These are phyloP conservation scores for Debaryomyces maramus DNA, from an alignment of 805 yeast species.

Conservation along the genomic window DNA sequence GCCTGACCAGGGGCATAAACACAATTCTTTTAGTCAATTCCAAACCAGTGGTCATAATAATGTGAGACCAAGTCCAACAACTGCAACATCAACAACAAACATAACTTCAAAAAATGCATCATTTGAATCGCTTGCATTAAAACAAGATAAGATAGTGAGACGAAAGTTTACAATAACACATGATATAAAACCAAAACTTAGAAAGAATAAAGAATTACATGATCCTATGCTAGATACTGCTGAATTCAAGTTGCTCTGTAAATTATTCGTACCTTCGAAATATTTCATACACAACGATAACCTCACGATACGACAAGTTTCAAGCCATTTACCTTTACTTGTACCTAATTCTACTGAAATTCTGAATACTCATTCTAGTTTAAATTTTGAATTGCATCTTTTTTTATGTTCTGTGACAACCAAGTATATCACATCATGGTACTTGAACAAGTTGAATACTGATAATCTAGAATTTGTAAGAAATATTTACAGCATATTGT, in stretches of 20 bases:
- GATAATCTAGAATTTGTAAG: constrained; percentile 30
- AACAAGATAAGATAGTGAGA: constrained; percentile 5
- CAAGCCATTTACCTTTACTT: constrained; percentile 28
- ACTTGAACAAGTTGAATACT: constrained; percentile 28
- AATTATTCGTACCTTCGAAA: constrained; percentile 35
- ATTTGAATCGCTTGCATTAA: constrained; percentile 1
- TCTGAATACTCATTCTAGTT: constrained; percentile 11
- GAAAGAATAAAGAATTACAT: constrained; percentile 12
- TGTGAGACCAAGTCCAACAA: background rate
- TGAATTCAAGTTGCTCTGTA: constrained; percentile 33
- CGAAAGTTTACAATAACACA: constrained; percentile 9
- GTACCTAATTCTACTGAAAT: constrained; percentile 18
- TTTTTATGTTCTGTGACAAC: constrained; percentile 32
- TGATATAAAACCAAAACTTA: constrained; percentile 9
- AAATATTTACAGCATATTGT: constrained; percentile 24
- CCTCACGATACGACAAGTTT: constrained; percentile 25
- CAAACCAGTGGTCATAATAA: too few relatives aligned
- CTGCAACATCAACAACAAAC: background rate
- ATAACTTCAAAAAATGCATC: background rate
- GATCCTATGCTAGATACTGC: constrained; percentile 24
- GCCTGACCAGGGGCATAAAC: too few relatives aligned
- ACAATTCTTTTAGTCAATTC: too few relatives aligned
- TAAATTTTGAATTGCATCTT: constrained; percentile 38
- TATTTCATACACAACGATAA: constrained; percentile 30
- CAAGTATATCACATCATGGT: constrained; percentile 27